Conservation (phyloP, 371 early-diverging fungal genomes). For the Lichtheimia hyalospora region DNA sequence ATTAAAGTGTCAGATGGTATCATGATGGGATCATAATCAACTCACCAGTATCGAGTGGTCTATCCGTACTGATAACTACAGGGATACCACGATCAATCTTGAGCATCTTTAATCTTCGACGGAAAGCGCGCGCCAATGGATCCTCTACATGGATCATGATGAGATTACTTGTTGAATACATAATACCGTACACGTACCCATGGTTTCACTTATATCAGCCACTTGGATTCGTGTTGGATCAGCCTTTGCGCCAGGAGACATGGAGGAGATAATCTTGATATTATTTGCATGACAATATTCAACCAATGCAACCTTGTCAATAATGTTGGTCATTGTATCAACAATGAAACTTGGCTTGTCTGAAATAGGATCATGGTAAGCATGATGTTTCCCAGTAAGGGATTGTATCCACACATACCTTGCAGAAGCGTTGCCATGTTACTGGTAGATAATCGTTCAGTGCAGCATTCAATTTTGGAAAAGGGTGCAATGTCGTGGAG, state of each 20-base stretch:
- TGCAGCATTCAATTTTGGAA: conserved; percentile 69
- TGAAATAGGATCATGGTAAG: too few relatives aligned
- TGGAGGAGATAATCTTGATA: conserved; percentile 79
- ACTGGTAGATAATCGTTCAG: conserved; percentile 63
- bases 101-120: conserved; percentile 67
- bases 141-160: conserved; percentile 60
- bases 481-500: conserved; percentile 77
- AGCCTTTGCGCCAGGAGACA: conserved; percentile 94
- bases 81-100: conserved; percentile 78
- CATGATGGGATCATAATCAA: background rate
- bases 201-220: conserved; percentile 87
- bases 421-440: conserved; percentile 64
- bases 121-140: conserved; percentile 85
- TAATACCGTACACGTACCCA: conserved; percentile 43
- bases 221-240: conserved; percentile 93
- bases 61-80: conserved; percentile 92
- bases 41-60: conserved; percentile 46
- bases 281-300: conserved; percentile 75
- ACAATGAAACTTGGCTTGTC: conserved; percentile 65
- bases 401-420: conserved; percentile 39
- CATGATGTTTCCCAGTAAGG: background rate
- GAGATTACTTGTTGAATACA: background rate
- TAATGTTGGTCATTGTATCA: conserved; percentile 90
- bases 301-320: conserved; percentile 85
- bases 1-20: background rate